Evolutionary conservation across 108 stramenopile species (phyloP).

Genomic region (Skeletonema marinoi): DNA sequence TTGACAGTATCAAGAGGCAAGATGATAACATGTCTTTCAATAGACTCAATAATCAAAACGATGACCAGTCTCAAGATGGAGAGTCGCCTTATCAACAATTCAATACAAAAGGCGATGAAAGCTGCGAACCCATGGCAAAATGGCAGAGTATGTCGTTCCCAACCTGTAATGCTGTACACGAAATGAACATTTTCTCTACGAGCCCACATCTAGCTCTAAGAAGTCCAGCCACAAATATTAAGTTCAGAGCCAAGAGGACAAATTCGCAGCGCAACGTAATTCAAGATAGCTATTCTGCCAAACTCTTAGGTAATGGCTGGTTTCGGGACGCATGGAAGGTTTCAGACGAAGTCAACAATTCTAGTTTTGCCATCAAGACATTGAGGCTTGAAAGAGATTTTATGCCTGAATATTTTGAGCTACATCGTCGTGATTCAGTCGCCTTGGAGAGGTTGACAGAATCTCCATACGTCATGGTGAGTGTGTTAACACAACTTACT

Average conservation of each 20-base stretch:
- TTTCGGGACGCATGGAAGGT: conserved; percentile 6
- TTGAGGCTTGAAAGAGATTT: conserved; percentile 56
- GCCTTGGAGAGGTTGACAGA: conserved; percentile 69
- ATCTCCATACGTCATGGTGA: conserved; percentile 54
- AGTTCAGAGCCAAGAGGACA: background rate
- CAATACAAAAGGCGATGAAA: background rate
- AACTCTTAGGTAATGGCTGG: background rate
- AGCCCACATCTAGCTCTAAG: background rate
- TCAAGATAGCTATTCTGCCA: background rate
- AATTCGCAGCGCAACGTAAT: background rate
- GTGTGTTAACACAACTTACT: background rate
- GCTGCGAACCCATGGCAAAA: conserved; percentile 67
- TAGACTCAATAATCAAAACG: background rate
- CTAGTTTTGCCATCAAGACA: background rate
- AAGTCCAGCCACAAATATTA: background rate
- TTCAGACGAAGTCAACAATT: background rate
- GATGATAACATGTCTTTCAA: background rate
- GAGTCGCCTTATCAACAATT: background rate
- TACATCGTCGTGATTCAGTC: conserved; percentile 72
- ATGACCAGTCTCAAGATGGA: background rate
- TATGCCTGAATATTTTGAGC: conserved; percentile 59
- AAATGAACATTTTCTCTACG: conserved; percentile 23
- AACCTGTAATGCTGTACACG: conserved; percentile 68
- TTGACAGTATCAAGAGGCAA: background rate
- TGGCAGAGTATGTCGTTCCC: conserved; percentile 64